Evolutionary conservation across 2,329 filamentous ascomycete species (phyloP).

Genomic region (Neonectria sp.): DNA sequence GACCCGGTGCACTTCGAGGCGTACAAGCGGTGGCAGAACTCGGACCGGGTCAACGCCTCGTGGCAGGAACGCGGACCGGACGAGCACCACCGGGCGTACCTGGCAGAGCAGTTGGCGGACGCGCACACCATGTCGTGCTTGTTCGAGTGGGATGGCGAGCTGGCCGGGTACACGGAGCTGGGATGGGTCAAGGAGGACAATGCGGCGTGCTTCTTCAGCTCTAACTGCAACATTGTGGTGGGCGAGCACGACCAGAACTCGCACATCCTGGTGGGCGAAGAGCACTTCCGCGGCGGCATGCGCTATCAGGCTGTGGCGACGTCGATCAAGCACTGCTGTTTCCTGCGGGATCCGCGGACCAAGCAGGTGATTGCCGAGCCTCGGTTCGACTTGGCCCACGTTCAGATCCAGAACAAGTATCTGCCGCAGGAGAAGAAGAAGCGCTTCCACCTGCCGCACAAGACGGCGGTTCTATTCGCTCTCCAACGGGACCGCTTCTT

Average conservation of each 20-base stretch:
- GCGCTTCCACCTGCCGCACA: conserved; percentile 48
- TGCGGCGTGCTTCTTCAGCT: conserved; percentile 46
- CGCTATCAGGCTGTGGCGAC: conserved; percentile 46
- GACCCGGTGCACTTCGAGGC: conserved; percentile 44
- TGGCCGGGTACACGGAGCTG: conserved; percentile 48
- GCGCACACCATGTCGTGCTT: conserved; percentile 48
- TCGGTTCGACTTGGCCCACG: conserved; percentile 39
- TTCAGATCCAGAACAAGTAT: conserved; percentile 45
- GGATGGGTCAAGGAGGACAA: conserved; percentile 50
- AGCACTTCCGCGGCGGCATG: conserved; percentile 46
- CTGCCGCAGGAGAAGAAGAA: conserved; percentile 49
- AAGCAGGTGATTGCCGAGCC: conserved; percentile 47
- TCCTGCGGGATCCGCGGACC: conserved; percentile 47
- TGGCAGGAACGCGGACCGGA: conserved; percentile 48
- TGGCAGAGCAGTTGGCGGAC: conserved; percentile 44
- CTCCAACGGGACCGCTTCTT: conserved; percentile 49
- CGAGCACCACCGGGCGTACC: conserved; percentile 46
- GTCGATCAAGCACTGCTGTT: conserved; percentile 48
- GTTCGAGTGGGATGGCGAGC: conserved; percentile 48
- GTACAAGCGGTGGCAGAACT: conserved; percentile 48
- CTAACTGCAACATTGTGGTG: conserved; percentile 46
- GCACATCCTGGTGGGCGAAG: conserved; percentile 47
- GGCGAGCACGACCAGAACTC: conserved; percentile 50
- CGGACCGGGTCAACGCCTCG: conserved; percentile 46
- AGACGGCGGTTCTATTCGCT: conserved; percentile 47